Evolutionary conservation across 1,284 basidiomycete species (phyloP).

Genomic region (Marasmius oreades): DNA sequence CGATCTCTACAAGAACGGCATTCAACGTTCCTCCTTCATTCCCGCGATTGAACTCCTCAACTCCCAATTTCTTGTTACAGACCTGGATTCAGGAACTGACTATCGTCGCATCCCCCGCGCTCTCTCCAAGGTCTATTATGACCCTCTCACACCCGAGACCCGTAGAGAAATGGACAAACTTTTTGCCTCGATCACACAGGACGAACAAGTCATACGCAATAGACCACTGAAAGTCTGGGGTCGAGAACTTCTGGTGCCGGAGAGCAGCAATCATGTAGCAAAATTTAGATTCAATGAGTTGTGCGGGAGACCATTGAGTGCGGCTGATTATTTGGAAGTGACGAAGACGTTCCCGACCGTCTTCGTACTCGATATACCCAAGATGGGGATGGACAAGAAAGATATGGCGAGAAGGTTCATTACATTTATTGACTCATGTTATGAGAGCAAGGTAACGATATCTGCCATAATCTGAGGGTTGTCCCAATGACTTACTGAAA

Average conservation of each 20-base stretch:
- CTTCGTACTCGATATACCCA: constrained; percentile 86
- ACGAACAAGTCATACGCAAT: constrained; percentile 53
- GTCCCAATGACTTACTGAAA: constrained; percentile 2
- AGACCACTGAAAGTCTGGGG: constrained; percentile 87
- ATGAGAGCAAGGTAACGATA: constrained; percentile 75
- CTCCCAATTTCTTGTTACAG: constrained; percentile 80
- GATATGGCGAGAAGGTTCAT: constrained; percentile 95
- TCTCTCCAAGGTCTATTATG: constrained; percentile 89
- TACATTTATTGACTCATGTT: constrained; percentile 96
- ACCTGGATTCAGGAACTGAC: constrained; percentile 94
- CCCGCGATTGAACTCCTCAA: constrained; percentile 96
- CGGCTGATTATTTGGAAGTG: constrained; percentile 95
- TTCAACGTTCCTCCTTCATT: constrained; percentile 94
- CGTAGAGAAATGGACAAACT: constrained; percentile 75
- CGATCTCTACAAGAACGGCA: constrained; percentile 98
- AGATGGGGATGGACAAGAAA: constrained; percentile 85
- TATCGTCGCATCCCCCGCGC: constrained; percentile 90
- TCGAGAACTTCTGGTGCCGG: constrained; percentile 74
- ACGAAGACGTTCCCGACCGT: constrained; percentile 86
- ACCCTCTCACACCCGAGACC: constrained; percentile 71
- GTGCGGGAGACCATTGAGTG: constrained; percentile 87
- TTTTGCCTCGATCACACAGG: constrained; percentile 67
- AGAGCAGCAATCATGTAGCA: constrained; percentile 77
- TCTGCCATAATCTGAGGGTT: no score
- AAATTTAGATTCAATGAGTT: constrained; percentile 87